Base-by-base conservation (phyloP, 2,329 filamentous ascomycete species). In the Neonectria ditissima region DNA sequence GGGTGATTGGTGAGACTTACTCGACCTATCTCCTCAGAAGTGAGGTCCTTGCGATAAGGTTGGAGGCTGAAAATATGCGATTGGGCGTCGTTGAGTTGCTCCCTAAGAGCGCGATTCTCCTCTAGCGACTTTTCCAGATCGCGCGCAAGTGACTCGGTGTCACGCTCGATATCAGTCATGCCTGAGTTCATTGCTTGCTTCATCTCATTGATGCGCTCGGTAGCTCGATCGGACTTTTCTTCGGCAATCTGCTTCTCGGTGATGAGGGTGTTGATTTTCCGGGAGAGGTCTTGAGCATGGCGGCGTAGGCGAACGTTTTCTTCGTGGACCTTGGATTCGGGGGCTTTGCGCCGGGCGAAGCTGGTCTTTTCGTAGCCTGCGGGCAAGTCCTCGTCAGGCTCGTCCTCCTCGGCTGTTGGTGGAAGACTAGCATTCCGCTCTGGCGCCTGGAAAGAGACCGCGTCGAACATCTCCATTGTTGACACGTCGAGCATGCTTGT, bases 61-160 rank as follows among this genome's bases (percentile, higher is more conserved):
- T 80, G 79, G 4, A 81, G 74, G 14, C 76, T 79, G 58, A 81
- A 80, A 51, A 81, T 81, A 56, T 81, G 80, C 7, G 77, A 78
- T 47, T 79, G 75, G 1, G 76, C 74, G 37, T 80, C 77, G 30
- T 74, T 73, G 7, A 80, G 69, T 32, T 76, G 74, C 24, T 75
- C 73, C 55, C 72, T 71, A 8, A 80, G 58, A 0, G 60, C 55
- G 5, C 55, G 58, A 39, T 77, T 78, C 65, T 80, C 74, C 2
- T 67, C 59, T 22, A 65, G 62, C 8, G 77, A 62, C 28, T 65
- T 65, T 41, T 68, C 56, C n/a, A 73, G 50, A 16, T 69, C 67
- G 26, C 53, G 65, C 4, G 62, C 65, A n/a, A 73, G 56, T 1
- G 62, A 56, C 41, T 73, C 72, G 13, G 68, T 69, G 13, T 71